Base-by-base conservation (phyloP, 78 protist species). In the Polysphondylium violaceum region DNA sequence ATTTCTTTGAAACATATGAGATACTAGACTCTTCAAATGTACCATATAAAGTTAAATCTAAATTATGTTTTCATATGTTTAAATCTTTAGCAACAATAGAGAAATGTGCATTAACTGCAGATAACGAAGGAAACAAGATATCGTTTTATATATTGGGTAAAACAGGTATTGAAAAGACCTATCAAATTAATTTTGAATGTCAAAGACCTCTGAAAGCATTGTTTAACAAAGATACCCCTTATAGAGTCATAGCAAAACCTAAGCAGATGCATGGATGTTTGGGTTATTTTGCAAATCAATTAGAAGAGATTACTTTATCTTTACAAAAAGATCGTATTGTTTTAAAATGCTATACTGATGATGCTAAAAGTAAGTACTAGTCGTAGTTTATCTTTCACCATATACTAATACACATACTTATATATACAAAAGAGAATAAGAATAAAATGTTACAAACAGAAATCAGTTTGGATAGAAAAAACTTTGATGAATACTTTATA, bases 401-500 rank as follows among this genome's bases (percentile, higher is more conserved):
- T n/a, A 40, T 65, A 27, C 38, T 19, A 19, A 21, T 7, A 16
- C 43, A 12, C 4, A n/a, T 25, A 41, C 65, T 36, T 40, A 23
- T 43, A 40, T 1, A 33, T 9, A 14, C 12, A 8, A 25, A 2
- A 19, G 25, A 71, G 6, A 11, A 17, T 68, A 50, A 68, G n/a
- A 23, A 19, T 33, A 78, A 78, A 33, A 9, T 5, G n/a, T 51
- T 78, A 44, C 31, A 47, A 6, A 78, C 88, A 8, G 88, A 78
- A 38, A 3, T 78, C 3, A 36, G 6, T 7, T 23, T 78, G 16
- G 88, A 78, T 64, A 21, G 23, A 51, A 19, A 9, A 47, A 75
- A 78, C 25, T 78, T 78, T 50, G 88, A 78, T 78, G 67, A 78
- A 3, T 78, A 64, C 50, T 78, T 78, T 50, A 75, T 64, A 64